Evolutionary conservation across 2,329 filamentous ascomycete species (phyloP).

Genomic region (Clarireedia paspali): DNA sequence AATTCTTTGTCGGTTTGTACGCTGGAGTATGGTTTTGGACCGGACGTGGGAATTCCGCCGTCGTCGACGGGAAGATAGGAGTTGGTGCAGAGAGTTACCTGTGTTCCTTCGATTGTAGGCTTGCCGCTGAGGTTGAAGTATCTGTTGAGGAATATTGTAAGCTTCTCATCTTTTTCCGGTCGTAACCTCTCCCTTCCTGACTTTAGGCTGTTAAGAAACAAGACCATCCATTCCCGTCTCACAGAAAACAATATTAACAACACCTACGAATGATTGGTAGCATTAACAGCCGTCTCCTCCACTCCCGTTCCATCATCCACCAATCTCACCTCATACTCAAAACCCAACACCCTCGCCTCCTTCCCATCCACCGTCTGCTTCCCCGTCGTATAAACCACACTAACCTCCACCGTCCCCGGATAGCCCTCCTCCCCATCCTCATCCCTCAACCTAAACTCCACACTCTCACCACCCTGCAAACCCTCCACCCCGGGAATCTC

Average conservation of each 20-base stretch:
- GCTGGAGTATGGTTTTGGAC: constrained; percentile 53
- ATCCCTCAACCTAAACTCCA: constrained; percentile 60
- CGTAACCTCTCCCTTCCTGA: no score
- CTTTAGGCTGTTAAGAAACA: no score
- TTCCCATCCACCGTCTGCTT: constrained; percentile 55
- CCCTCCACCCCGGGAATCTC: constrained; percentile 44
- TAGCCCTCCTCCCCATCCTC: constrained; percentile 82
- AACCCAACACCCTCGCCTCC: constrained; percentile 64
- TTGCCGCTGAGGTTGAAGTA: constrained; percentile 58
- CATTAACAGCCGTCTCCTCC: constrained; percentile 84
- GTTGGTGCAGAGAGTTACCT: constrained; percentile 48
- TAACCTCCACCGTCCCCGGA: constrained; percentile 74
- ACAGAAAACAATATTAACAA: neutral
- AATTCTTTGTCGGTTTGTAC: constrained; percentile 62
- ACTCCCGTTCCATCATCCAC: constrained; percentile 47
- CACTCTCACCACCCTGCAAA: constrained; percentile 53
- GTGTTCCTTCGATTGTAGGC: constrained; percentile 54
- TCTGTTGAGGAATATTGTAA: constrained; percentile 15
- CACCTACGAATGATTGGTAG: constrained; percentile 87
- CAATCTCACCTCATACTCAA: constrained; percentile 86
- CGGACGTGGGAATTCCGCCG: constrained; percentile 63
- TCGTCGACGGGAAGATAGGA: constrained; percentile 68
- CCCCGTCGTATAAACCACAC: constrained; percentile 70
- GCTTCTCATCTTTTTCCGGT: neutral
- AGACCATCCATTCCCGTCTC: neutral